Evolutionary conservation across 106 monocot genomes (phyloP).

Genomic region (Allium sativum): DNA sequence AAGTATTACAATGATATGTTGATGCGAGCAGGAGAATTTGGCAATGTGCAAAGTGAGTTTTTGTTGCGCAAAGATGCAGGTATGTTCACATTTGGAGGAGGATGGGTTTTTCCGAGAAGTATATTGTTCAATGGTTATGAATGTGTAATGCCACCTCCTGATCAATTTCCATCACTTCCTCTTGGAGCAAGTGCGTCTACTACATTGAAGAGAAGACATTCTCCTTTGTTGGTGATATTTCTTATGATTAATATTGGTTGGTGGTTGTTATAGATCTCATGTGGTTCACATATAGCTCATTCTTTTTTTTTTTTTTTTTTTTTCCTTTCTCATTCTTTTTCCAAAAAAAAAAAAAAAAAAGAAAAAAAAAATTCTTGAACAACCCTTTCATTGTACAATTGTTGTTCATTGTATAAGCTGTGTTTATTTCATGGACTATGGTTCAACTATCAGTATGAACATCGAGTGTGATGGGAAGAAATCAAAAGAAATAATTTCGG

Average conservation of each 20-base stretch:
- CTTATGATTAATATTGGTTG: background rate
- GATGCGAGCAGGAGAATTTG: constrained; percentile 34
- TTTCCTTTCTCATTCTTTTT: too few relatives aligned
- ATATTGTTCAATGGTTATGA: constrained; percentile 67
- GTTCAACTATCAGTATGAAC: too few relatives aligned
- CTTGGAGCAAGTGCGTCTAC: constrained; percentile 7
- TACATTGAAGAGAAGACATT: background rate
- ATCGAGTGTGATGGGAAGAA: too few relatives aligned
- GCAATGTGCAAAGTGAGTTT: constrained; percentile 85
- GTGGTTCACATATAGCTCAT: too few relatives aligned
- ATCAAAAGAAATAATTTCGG: too few relatives aligned
- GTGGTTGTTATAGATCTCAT: too few relatives aligned
- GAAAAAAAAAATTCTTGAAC: too few relatives aligned
- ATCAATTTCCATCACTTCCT: constrained; percentile 52
- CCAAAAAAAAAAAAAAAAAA: too few relatives aligned
- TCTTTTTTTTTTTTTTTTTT: too few relatives aligned
- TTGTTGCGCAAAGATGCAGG: constrained; percentile 39
- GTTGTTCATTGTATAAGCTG: too few relatives aligned
- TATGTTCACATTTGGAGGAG: constrained; percentile 53
- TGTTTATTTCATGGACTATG: too few relatives aligned
- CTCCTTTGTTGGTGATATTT: background rate
- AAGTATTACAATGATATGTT: constrained; percentile 76
- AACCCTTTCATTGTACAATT: too few relatives aligned
- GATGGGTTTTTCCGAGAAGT: constrained; percentile 74
- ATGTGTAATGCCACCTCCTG: constrained; percentile 72